Percentiles rank a stretch among this genome's conserved stretches.
phyloP scores from a whole-genome alignment of 306 rosid genomes.

The Lablab purpureus region DNA sequence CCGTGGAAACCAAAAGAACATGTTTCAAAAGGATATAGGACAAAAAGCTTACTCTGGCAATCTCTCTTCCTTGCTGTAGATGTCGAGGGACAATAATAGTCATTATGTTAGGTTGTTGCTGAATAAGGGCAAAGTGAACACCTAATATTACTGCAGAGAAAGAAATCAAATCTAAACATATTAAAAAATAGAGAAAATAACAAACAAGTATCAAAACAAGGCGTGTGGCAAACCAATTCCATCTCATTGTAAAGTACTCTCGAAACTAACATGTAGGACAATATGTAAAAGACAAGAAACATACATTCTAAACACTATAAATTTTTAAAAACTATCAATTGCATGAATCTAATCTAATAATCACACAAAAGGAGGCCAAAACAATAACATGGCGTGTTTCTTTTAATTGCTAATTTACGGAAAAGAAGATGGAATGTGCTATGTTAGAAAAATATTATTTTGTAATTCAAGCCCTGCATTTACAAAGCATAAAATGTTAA shows the following conservation, averaged over 20 bases:
- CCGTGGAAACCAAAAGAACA: not conserved
- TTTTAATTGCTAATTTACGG: not conserved
- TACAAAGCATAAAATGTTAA: not conserved
- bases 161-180: slow-evolving; percentile 35
- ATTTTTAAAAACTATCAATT: not conserved
- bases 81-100: slow-evolving; percentile 86
- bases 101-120: slow-evolving; percentile 65
- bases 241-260: slow-evolving; percentile 27
- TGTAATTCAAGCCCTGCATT: not conserved
- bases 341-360: slow-evolving; percentile 23
- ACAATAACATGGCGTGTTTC: not conserved
- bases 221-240: slow-evolving; percentile 1
- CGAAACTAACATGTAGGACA: not conserved
- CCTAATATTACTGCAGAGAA: slow-evolving; percentile 75
- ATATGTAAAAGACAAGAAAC: slow-evolving; percentile 24
- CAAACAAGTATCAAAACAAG: slow-evolving; percentile 7
- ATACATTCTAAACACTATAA: not conserved
- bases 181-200: slow-evolving; percentile 28
- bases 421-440: not conserved
- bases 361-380: slow-evolving; percentile 33
- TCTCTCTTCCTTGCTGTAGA: slow-evolving; percentile 81
- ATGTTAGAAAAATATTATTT: not conserved
- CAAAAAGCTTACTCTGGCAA: slow-evolving; percentile 66
- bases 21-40: slow-evolving; percentile 27
- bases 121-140: slow-evolving; percentile 70